A percentile compares a stretch with the other conserved stretches of the same genome.
These are phyloP conservation scores for Raddia distichophylla DNA, from an alignment of 176 grass and related monocot species.

Conservation along the genomic window DNA sequence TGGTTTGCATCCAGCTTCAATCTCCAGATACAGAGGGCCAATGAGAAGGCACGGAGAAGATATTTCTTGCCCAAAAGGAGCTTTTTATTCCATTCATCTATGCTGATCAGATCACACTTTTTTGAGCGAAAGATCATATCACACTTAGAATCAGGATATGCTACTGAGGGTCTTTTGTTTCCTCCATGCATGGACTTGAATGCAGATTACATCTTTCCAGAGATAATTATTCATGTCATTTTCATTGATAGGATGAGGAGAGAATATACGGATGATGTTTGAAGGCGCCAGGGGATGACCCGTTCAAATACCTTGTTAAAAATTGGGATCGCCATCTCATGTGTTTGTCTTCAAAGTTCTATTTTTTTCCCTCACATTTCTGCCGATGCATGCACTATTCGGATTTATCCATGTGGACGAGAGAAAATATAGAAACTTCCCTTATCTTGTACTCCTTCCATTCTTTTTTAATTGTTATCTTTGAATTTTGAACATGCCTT, in stretches of 20 bases:
- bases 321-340: constrained; percentile 3
- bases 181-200: not conserved
- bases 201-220: constrained; percentile 13
- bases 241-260: constrained; percentile 13
- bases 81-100: constrained; percentile 14
- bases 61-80: not conserved
- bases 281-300: not conserved
- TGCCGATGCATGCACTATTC: too few species aligned
- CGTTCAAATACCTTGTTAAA: constrained; percentile 21
- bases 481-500: too few species aligned
- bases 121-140: not conserved
- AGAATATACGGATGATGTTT: constrained; percentile 40
- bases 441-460: too few species aligned
- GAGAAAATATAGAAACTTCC: not conserved
- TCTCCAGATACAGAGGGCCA: not conserved
- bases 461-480: too few species aligned
- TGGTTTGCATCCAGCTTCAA: not conserved
- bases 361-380: not conserved
- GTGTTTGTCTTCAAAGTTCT: not conserved
- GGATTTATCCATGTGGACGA: not conserved
- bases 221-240: constrained; percentile 1
- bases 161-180: constrained; percentile 6
- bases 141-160: not conserved
- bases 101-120: not conserved
- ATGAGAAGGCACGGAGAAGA: not conserved